Conservation (phyloP, 2,329 filamentous ascomycete genomes). For the Calycina marina region DNA sequence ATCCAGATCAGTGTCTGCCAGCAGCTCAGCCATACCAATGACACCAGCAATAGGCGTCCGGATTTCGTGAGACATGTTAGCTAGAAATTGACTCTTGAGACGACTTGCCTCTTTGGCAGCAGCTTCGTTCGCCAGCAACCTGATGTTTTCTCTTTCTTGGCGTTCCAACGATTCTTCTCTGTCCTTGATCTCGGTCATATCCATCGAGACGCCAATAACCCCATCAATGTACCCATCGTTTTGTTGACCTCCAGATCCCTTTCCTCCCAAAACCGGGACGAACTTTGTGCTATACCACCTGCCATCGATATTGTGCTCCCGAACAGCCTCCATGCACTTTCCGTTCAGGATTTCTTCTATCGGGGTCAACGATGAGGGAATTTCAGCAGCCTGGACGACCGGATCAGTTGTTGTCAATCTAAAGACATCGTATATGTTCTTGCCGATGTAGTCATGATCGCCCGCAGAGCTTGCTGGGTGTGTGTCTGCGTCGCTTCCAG, state of each 20-base stretch:
- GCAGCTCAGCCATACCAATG: constrained; percentile 64
- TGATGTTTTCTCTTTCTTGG: constrained; percentile 54
- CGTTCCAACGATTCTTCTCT: constrained; percentile 47
- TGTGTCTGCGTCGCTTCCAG: constrained; percentile 21
- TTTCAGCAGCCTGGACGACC: constrained; percentile 19
- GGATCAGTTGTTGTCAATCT: neutral
- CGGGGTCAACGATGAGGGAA: constrained; percentile 34
- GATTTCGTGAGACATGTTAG: constrained; percentile 74
- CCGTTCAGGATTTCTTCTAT: constrained; percentile 53
- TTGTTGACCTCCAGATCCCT: constrained; percentile 34
- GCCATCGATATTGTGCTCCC: constrained; percentile 37
- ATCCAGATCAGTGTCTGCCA: constrained; percentile 52
- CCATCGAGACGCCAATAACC: constrained; percentile 66
- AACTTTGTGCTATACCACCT: constrained; percentile 61
- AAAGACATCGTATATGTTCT: constrained; percentile 52
- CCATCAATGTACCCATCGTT: constrained; percentile 45
- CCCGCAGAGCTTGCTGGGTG: constrained; percentile 15
- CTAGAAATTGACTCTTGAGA: constrained; percentile 66
- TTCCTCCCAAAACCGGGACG: constrained; percentile 47
- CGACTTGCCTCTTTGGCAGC: constrained; percentile 69
- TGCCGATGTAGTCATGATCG: constrained; percentile 33
- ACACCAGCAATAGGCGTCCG: constrained; percentile 67
- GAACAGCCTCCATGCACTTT: constrained; percentile 40
- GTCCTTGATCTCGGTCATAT: constrained; percentile 58
- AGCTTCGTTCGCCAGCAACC: constrained; percentile 57